Percentiles rank a stretch among this genome's conserved stretches.
These are phyloP conservation scores for Gossypium aridum DNA, from an alignment of 441 rosid genomes.

Conservation along the genomic window DNA sequence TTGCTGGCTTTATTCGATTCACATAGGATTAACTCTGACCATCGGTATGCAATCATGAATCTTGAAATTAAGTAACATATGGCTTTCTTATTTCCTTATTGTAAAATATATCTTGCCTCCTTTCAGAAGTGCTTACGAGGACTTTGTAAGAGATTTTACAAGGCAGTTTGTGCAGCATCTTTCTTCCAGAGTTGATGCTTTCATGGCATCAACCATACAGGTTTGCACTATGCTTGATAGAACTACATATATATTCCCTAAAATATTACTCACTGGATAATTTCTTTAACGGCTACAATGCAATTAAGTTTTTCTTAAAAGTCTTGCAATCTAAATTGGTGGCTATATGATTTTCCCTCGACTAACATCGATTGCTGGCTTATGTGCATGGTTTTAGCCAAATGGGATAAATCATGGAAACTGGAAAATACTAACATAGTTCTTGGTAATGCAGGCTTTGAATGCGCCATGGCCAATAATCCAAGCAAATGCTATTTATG, in stretches of 20 bases:
- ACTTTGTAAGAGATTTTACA: conserved; percentile 76
- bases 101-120: neutral
- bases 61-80: conserved; percentile 5
- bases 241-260: neutral
- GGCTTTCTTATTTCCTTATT: conserved; percentile 13
- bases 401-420: neutral
- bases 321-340: neutral
- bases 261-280: neutral
- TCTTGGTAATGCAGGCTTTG: conserved; percentile 56
- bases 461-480: conserved; percentile 96
- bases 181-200: conserved; percentile 66
- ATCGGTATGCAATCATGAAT: conserved; percentile 44
- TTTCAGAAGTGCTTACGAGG: conserved; percentile 72
- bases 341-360: neutral
- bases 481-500: conserved; percentile 91
- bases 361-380: neutral
- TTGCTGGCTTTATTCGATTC: conserved; percentile 43
- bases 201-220: conserved; percentile 84
- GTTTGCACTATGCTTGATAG: conserved; percentile 30
- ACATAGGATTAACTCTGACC: conserved; percentile 62
- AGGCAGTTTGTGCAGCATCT: conserved; percentile 54
- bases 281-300: neutral
- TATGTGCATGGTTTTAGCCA: neutral
- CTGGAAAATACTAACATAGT: neutral
- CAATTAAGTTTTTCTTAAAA: neutral